Evolutionary conservation across 78 protist species (phyloP).

Genomic region (Isochrysis galbana): DNA sequence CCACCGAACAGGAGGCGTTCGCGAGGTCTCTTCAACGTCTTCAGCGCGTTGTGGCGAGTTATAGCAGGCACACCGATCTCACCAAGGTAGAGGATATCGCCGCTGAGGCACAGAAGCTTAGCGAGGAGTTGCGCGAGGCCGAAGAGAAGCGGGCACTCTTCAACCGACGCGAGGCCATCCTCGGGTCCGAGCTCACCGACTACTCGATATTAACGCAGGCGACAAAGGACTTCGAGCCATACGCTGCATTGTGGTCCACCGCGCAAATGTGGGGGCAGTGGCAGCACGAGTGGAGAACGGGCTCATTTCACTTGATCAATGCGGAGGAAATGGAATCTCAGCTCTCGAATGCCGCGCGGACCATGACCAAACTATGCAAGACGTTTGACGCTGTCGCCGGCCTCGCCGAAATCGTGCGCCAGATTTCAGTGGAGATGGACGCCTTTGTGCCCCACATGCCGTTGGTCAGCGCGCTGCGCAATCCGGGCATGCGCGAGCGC

Average conservation of each 20-base stretch:
- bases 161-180: conserved; percentile 64
- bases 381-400: neutral
- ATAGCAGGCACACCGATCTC: conserved; percentile 54
- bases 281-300: conserved; percentile 56
- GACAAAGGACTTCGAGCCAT: conserved; percentile 73
- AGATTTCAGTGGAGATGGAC: conserved; percentile 59
- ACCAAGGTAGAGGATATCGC: conserved; percentile 46
- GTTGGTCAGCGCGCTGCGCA: conserved; percentile 73
- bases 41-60: conserved; percentile 22
- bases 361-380: neutral
- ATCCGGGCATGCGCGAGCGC: conserved; percentile 79
- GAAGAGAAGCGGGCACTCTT: conserved; percentile 19
- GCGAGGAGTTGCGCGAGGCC: neutral
- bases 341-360: neutral
- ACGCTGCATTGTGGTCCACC: conserved; percentile 75
- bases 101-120: conserved; percentile 45
- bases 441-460: conserved; percentile 74
- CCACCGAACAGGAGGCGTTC: conserved; percentile 54
- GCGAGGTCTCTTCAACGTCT: conserved; percentile 35
- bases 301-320: conserved; percentile 48
- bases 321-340: conserved; percentile 59
- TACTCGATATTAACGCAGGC: conserved; percentile 37
- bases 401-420: conserved; percentile 72
- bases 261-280: conserved; percentile 64
- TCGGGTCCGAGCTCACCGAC: conserved; percentile 58